Evolutionary conservation across 768 basidiomycete genomes (phyloP), one percentile per base, ranked within the genome.

Genomic region (Gymnopilus dilepis): DNA sequence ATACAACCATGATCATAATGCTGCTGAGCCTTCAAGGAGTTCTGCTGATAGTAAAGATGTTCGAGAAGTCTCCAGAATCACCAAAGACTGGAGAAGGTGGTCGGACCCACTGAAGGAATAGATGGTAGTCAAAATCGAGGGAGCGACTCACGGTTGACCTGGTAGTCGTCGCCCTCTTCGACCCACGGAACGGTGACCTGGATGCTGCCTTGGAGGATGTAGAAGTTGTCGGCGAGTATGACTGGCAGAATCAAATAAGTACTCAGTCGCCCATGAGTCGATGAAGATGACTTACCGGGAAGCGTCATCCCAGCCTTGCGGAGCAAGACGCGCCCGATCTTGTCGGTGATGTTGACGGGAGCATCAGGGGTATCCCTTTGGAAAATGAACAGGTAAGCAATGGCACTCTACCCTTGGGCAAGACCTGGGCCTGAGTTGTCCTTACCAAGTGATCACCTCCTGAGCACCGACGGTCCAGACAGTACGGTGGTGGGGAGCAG

Each of bases 331-430:
- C 42, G 26, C 33, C 85, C 85, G 5, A 60, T 31, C 43, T 69
- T 67, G 67, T 85, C 85, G 22, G 84, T 85, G 62, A 86, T 81
- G 58, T 84, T 69, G 4, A 60, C 58, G 0, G 84, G 85, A 28
- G 76, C 58, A 55, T 69, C 63, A n/a, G 80, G 75, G 6, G 70
- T 74, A 61, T 84, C 71, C 47, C 47, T 50, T 3, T 50, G 6
- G 19, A 50, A 26, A 50, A 28, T 6, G 9, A 50, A 17, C 4
- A 2, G 34, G 13, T 24, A 28, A 31, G n/a, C 26, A 15, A 3
- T 28, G 13, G 17, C n/a, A 17, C 7, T 31, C 8, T 4, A 15
- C 3, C 17, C n/a, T 2, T 4, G 11, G 22, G 11, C n/a, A 42
- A 40, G 7, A 15, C 17, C n/a, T 2, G 2, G n/a, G n/a, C n/a